These are phyloP conservation scores for Pachysandra terminalis DNA, from an alignment of 164 flowering plant genomes.

Conservation along the genomic window DNA sequence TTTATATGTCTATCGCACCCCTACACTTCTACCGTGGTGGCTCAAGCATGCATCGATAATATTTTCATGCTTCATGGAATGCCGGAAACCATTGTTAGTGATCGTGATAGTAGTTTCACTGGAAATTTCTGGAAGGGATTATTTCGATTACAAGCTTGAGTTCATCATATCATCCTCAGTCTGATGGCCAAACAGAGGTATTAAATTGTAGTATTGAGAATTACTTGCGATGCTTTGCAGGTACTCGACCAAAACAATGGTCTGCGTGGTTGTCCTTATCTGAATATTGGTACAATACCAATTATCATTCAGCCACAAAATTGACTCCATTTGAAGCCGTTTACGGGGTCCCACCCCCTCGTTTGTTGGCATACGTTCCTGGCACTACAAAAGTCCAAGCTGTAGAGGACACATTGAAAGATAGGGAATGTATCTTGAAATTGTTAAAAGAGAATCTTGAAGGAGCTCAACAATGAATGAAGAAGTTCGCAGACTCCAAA, in stretches of 20 bases:
- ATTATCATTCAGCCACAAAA: neutral
- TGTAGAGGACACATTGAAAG: too few species aligned
- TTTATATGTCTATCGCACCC: slow-evolving; percentile 10
- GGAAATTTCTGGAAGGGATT: slow-evolving; percentile 4
- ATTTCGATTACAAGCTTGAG: neutral
- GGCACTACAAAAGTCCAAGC: too few species aligned
- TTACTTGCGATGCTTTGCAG: neutral
- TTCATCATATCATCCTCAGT: neutral
- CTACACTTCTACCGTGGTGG: neutral
- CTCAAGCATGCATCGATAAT: neutral
- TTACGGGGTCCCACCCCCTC: neutral
- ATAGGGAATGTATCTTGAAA: too few species aligned
- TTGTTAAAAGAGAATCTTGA: too few species aligned
- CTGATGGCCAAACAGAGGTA: neutral
- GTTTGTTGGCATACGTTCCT: too few species aligned
- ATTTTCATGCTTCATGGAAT: slow-evolving; percentile 6
- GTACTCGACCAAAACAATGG: neutral
- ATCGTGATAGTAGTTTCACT: slow-evolving; percentile 6
- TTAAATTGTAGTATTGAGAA: neutral
- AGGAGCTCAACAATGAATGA: too few species aligned
- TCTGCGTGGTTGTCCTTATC: neutral
- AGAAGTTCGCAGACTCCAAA: too few species aligned
- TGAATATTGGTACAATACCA: neutral
- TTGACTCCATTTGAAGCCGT: neutral
- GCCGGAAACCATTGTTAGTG: slow-evolving; percentile 2